These are phyloP conservation scores for Penicillium waksmanii DNA, from an alignment of 495 filamentous ascomycete species.

Conservation along the genomic window DNA sequence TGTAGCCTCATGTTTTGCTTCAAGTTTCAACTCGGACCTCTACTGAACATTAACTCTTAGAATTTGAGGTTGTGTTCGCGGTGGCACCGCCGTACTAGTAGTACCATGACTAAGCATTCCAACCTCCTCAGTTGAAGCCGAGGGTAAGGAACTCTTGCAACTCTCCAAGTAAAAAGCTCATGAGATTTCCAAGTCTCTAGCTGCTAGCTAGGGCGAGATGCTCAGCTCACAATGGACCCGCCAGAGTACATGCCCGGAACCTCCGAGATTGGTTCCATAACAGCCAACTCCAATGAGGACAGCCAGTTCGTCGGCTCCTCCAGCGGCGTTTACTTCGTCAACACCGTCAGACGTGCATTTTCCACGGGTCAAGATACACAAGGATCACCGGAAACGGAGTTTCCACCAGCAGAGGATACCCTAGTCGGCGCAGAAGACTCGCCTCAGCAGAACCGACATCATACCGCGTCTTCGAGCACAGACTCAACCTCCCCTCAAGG, in stretches of 20 bases:
- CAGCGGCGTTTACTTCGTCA: conserved; percentile 49
- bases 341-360: conserved; percentile 47
- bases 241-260: conserved; percentile 34
- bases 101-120: conserved; percentile 7
- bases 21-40: not conserved
- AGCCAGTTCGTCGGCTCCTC: conserved; percentile 48
- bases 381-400: conserved; percentile 28
- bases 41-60: too few relatives aligned
- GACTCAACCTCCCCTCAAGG: conserved; percentile 14
- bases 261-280: conserved; percentile 45
- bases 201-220: conserved; percentile 18
- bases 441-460: conserved; percentile 26
- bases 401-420: conserved; percentile 45
- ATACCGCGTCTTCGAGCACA: conserved; percentile 17
- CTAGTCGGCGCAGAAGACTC: conserved; percentile 39
- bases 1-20: not conserved
- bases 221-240: conserved; percentile 32
- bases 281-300: conserved; percentile 46
- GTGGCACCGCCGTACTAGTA: not conserved
- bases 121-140: not conserved
- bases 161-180: not conserved
- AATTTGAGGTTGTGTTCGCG: not conserved
- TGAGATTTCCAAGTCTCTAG: not conserved
- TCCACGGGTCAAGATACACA: conserved; percentile 27
- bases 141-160: not conserved